Conservation (phyloP, 108 stramenopile species). For the Stephanodiscus minutulus region DNA sequence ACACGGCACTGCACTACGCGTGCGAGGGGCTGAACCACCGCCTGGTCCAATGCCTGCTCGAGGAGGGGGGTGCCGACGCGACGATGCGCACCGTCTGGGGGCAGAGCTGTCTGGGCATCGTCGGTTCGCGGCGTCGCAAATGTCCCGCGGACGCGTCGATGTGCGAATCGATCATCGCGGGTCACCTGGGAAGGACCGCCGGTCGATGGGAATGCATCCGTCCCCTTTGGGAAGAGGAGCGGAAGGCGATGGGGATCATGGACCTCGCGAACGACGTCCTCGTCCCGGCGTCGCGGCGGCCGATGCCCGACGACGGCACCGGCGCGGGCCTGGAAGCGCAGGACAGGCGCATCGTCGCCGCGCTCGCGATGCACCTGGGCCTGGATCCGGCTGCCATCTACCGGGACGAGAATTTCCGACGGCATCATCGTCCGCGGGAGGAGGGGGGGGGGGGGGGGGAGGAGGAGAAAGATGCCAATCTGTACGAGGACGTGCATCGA, state of each 20-base stretch:
- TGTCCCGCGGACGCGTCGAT: constrained; percentile 26
- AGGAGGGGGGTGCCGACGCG: constrained; percentile 33
- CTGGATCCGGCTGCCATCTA: constrained; percentile 32
- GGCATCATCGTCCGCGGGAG: too few relatives aligned
- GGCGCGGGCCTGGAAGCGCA: constrained; percentile 24
- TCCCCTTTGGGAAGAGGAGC: constrained; percentile 41
- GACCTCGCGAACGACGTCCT: constrained; percentile 36
- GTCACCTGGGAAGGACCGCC: constrained; percentile 25
- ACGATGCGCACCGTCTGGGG: constrained; percentile 48
- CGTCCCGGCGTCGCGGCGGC: constrained; percentile 35
- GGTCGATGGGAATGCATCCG: constrained; percentile 6
- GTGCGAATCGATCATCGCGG: constrained; percentile 30
- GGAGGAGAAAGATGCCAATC: constrained; percentile 21
- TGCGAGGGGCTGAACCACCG: constrained; percentile 40
- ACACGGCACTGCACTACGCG: constrained; percentile 47
- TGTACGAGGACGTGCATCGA: constrained; percentile 35
- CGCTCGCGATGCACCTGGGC: constrained; percentile 29
- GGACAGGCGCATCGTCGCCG: constrained; percentile 31
- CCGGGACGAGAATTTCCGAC: constrained; percentile 6
- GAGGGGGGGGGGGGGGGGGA: too few relatives aligned
- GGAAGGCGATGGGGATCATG: constrained; percentile 32
- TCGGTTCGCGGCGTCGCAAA: constrained; percentile 12
- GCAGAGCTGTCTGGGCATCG: constrained; percentile 31
- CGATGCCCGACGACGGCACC: constrained; percentile 16
- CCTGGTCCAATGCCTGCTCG: constrained; percentile 36